These are phyloP conservation scores for Botryotinia narcissicola DNA, from an alignment of 2,329 filamentous ascomycete genomes.

Conservation along the genomic window DNA sequence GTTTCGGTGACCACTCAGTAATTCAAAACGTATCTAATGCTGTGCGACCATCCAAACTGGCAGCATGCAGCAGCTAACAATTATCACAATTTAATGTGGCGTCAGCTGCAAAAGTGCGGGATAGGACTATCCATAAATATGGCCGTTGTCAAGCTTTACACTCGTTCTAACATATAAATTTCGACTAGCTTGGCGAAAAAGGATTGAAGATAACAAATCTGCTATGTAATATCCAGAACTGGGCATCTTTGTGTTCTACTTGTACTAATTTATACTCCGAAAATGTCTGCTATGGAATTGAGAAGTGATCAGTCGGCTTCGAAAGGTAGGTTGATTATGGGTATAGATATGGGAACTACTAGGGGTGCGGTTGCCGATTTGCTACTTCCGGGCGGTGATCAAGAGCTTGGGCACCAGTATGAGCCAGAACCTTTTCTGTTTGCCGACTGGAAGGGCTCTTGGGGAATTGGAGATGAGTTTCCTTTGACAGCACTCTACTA, in stretches of 20 bases:
- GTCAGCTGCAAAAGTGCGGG: background rate
- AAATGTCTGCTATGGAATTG: background rate
- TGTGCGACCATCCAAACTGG: background rate
- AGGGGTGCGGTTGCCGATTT: background rate
- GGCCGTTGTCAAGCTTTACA: background rate
- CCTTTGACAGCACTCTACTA: constrained; percentile 7
- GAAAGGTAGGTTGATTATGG: constrained; percentile 6
- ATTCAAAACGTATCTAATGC: background rate
- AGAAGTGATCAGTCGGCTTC: background rate
- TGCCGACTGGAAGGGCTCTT: background rate
- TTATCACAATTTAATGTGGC: background rate
- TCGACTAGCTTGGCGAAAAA: background rate
- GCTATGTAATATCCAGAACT: background rate
- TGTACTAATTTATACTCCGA: background rate
- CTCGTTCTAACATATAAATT: background rate
- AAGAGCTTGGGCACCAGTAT: background rate
- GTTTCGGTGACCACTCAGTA: background rate
- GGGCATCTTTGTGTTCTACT: background rate
- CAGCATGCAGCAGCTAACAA: background rate
- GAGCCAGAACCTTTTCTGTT: background rate
- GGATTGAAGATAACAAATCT: background rate
- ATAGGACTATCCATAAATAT: background rate
- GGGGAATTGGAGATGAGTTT: background rate
- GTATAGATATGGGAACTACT: constrained; percentile 12
- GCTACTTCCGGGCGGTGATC: background rate